These are phyloP conservation scores for Middelhovenomyces tepae DNA, from an alignment of 805 yeast species.

Conservation along the genomic window DNA sequence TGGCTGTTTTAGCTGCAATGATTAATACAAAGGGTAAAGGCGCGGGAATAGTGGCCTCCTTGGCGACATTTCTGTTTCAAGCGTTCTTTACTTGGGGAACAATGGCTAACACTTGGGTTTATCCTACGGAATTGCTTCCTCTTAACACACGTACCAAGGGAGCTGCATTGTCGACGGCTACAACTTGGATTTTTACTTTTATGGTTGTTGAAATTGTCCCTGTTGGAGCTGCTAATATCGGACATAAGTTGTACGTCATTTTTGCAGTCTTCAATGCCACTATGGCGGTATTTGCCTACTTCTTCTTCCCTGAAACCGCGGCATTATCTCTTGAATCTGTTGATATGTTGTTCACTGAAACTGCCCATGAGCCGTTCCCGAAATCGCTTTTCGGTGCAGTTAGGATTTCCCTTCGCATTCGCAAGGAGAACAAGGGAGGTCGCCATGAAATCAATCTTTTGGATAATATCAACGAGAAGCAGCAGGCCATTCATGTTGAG, in stretches of 20 bases:
- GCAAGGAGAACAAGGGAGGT: too few species aligned
- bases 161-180: slow-evolving; percentile 53
- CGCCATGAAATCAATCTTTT: too few species aligned
- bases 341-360: slow-evolving; percentile 42
- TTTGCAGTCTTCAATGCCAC: slow-evolving; percentile 54
- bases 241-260: slow-evolving; percentile 61
- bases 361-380: too few species aligned
- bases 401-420: too few species aligned
- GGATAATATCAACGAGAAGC: too few species aligned
- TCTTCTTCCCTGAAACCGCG: slow-evolving; percentile 70
- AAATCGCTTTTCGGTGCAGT: too few species aligned
- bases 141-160: slow-evolving; percentile 27
- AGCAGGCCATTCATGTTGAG: too few species aligned
- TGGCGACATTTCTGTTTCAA: slow-evolving; percentile 18
- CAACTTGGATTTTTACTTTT: slow-evolving; percentile 59
- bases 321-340: slow-evolving; percentile 69
- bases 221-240: slow-evolving; percentile 33
- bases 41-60: slow-evolving; percentile 17
- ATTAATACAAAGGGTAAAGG: slow-evolving; percentile 12
- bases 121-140: slow-evolving; percentile 21
- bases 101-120: slow-evolving; percentile 20
- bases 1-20: slow-evolving; percentile 17
- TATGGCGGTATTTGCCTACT: slow-evolving; percentile 54
- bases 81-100: slow-evolving; percentile 19
- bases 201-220: slow-evolving; percentile 65